Conservation (phyloP, 106 monocot genomes). For the Allium fistulosum region DNA sequence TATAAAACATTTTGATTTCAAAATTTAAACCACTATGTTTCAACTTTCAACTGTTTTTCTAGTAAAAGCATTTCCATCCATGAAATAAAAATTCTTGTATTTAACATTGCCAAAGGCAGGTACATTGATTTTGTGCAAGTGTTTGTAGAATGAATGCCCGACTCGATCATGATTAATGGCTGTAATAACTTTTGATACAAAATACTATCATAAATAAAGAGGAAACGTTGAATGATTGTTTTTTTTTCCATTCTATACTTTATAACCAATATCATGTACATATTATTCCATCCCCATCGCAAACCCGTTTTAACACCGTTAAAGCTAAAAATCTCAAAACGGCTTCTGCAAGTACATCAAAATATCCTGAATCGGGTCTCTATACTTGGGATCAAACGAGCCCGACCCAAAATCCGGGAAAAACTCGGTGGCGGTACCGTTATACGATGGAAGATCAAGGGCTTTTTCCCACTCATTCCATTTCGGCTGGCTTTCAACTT, state of each 20-base stretch:
- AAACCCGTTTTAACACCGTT: background rate
- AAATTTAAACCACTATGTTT: too few species aligned
- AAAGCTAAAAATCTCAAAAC: conserved; percentile 12
- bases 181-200: too few species aligned
- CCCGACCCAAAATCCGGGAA: conserved; percentile 9
- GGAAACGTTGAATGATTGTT: background rate
- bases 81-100: too few species aligned
- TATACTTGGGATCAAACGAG: conserved; percentile 13
- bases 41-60: too few species aligned
- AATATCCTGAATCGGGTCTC: conserved; percentile 57
- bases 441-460: conserved; percentile 19
- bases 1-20: too few species aligned
- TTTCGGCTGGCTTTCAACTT: conserved; percentile 65
- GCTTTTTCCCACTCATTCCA: conserved; percentile 34
- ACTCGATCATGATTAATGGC: too few species aligned
- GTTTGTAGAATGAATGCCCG: too few species aligned
- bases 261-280: conserved; percentile 4
- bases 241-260: background rate
- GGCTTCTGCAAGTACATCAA: conserved; percentile 70
- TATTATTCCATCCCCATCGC: background rate
- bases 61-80: too few species aligned
- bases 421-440: conserved; percentile 9
- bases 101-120: too few species aligned
- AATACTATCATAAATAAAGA: too few species aligned
- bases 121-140: too few species aligned